A percentile compares a stretch with the other conserved stretches of the same genome.
These are phyloP conservation scores for Exophiala mesophila DNA, from an alignment of 2,329 filamentous ascomycete species.

Conservation along the genomic window DNA sequence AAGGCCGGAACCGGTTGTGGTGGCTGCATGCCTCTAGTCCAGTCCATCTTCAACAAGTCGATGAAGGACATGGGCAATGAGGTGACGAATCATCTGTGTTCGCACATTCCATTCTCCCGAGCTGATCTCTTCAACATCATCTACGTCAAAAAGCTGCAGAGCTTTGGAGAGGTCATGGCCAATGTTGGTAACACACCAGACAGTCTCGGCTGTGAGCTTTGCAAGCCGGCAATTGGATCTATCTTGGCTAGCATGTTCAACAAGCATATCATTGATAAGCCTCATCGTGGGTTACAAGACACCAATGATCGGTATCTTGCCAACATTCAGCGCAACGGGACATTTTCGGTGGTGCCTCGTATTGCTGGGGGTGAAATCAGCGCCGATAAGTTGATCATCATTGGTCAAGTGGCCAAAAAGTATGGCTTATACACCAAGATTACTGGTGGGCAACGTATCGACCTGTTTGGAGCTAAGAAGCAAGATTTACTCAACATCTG, in stretches of 20 bases:
- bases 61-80: constrained; percentile 83
- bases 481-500: constrained; percentile 80
- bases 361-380: constrained; percentile 84
- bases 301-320: constrained; percentile 85
- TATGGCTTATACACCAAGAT: constrained; percentile 87
- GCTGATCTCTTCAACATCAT: constrained; percentile 88
- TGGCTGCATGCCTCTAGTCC: constrained; percentile 82
- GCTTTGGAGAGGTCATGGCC: constrained; percentile 71
- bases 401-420: constrained; percentile 78
- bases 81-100: constrained; percentile 79
- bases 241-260: constrained; percentile 83
- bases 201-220: constrained; percentile 78
- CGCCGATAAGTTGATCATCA: constrained; percentile 74
- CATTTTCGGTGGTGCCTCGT: constrained; percentile 80
- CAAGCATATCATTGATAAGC: constrained; percentile 69
- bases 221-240: constrained; percentile 75
- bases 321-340: constrained; percentile 88
- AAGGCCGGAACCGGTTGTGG: constrained; percentile 89
- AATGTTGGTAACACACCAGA: constrained; percentile 65
- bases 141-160: constrained; percentile 71
- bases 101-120: constrained; percentile 77
- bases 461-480: constrained; percentile 87
- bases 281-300: constrained; percentile 72
- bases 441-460: constrained; percentile 84
- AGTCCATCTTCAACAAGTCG: constrained; percentile 83